These are phyloP conservation scores for Fusarium compactum DNA, from an alignment of 2,329 filamentous ascomycete species.

Conservation along the genomic window DNA sequence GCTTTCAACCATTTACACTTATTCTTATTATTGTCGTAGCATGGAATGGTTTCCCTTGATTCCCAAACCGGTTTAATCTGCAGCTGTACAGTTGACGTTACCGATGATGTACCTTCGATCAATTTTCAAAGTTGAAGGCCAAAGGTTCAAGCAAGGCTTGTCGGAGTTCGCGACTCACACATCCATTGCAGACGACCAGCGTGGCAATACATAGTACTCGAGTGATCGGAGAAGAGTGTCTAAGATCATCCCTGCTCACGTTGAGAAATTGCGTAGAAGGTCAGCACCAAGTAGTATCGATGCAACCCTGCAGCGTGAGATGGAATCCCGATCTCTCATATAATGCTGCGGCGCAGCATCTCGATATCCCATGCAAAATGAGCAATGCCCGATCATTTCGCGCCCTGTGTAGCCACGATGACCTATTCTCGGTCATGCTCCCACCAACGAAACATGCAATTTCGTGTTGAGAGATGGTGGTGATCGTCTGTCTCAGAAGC, in stretches of 20 bases:
- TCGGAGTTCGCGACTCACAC: not conserved
- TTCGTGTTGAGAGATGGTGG: constrained; percentile 6
- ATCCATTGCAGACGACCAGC: not conserved
- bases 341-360: not conserved
- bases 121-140: not conserved
- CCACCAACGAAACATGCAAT: constrained; percentile 23
- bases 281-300: not conserved
- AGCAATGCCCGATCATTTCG: constrained; percentile 10
- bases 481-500: constrained; percentile 10
- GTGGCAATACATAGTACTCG: not conserved
- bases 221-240: not conserved
- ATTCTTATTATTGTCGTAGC: constrained; percentile 16
- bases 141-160: constrained; percentile 1
- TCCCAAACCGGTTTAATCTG: constrained; percentile 3
- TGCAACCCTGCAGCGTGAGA: constrained; percentile 10
- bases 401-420: constrained; percentile 1
- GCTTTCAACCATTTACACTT: constrained; percentile 15
- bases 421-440: constrained; percentile 3
- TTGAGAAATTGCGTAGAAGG: not conserved
- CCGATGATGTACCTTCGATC: not conserved
- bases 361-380: not conserved
- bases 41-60: constrained; percentile 8
- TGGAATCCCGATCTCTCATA: not conserved
- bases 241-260: not conserved
- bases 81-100: not conserved